Evolutionary conservation across 805 yeast species (phyloP), one percentile per base, ranked within the genome.

Genomic region (Teunomyces aglyptinius): DNA sequence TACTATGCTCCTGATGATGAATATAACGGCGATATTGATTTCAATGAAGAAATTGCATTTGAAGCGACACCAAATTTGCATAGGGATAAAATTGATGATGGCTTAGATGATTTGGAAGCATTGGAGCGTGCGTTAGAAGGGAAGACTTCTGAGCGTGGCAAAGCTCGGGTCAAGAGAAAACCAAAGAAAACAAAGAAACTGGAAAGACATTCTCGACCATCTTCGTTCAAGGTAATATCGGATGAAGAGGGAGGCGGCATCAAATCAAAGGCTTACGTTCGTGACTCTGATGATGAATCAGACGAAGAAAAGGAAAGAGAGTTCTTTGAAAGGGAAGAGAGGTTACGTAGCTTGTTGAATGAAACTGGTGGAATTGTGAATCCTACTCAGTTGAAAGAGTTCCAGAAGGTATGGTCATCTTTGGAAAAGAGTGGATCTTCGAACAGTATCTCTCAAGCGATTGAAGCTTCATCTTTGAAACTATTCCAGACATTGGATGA

Each of bases 231-330:
- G 28, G 47, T 64, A 6, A 46, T 41, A 2, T 58, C 73, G 19
- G 74, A 65, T 32, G 68, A 60, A 27, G 71, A 42, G 27, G 15
- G 38, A 8, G 20, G 35, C 16, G 51, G 55, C 5, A 56, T 64
- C 43, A 70, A 76, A 38, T 83, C 89, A 1, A 65, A 83, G 3
- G 82, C 77, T 46, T 77, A 64, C 52, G 76, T 85, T 39, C 69
- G 69, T 43, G 84, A 77, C 44, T 81, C 87, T 2, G 89, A 83
- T 57, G 87, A 83, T 55, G 83, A 76, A 8, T 71, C 79, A 4
- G 88, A 83, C 55, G 80, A 72, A 11, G 88, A 81, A 40, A 69
- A 70, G 34, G 80, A 75, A 43, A 58, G 56, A 2, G 71, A 55
- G 26, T 85, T 85, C 57, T 85, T 78, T 57, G 81, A 64, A 36